Conservation (phyloP, 2,329 filamentous ascomycete species). For the Pseudophaeomoniella oleicola region DNA sequence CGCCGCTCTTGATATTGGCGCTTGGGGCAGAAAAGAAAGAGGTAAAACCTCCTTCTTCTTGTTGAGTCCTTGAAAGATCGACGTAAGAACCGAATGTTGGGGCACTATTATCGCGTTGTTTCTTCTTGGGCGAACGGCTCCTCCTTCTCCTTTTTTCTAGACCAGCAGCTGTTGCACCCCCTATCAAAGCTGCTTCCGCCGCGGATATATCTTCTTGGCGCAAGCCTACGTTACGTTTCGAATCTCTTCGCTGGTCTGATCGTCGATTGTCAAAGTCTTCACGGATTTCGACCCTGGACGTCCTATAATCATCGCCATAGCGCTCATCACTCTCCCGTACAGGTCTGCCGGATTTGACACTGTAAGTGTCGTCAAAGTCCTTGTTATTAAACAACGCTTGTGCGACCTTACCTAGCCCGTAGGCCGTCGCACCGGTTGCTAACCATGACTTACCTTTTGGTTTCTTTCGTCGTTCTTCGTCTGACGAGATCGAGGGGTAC, state of each 20-base stretch:
- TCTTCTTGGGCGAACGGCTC: constrained; percentile 20
- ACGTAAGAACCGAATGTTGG: constrained; percentile 44
- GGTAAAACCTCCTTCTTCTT: constrained; percentile 38
- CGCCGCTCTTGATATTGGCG: constrained; percentile 37
- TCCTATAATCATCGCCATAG: constrained; percentile 5
- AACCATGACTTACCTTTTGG: constrained; percentile 32
- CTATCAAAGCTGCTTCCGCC: neutral
- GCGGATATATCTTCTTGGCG: neutral
- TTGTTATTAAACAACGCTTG: constrained; percentile 36
- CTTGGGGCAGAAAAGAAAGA: constrained; percentile 51
- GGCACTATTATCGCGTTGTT: constrained; percentile 20
- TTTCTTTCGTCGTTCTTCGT: constrained; percentile 30
- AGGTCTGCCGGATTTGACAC: constrained; percentile 37
- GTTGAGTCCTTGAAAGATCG: constrained; percentile 48
- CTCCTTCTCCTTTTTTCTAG: constrained; percentile 2
- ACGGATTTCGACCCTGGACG: neutral
- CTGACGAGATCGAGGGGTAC: constrained; percentile 39
- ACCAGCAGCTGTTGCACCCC: neutral
- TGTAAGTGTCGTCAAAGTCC: constrained; percentile 47
- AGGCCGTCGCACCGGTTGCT: constrained; percentile 32
- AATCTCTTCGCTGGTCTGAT: neutral
- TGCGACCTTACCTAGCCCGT: constrained; percentile 36
- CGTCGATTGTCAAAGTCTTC: neutral
- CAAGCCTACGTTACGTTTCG: neutral
- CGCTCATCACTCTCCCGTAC: constrained; percentile 17